phyloP scores from a whole-genome alignment of 371 early-diverging fungal species.

The Mortierella sp. region DNA sequence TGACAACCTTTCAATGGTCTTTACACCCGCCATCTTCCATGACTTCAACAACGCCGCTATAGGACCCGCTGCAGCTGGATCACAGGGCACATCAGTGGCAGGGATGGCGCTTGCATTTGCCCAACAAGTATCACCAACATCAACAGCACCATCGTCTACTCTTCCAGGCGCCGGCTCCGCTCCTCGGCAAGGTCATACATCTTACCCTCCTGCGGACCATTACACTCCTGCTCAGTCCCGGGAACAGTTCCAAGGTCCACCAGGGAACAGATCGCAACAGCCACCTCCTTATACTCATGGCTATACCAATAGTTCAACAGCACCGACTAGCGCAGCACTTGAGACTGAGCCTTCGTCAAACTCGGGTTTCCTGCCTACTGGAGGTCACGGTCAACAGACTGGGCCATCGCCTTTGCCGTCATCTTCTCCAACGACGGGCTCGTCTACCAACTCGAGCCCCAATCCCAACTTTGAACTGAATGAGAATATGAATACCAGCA shows the following conservation, averaged over 20 bases:
- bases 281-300: neutral
- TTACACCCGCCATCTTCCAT: constrained; percentile 71
- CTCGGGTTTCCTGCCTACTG: too few relatives aligned
- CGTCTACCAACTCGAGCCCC: too few relatives aligned
- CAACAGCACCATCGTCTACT: constrained; percentile 2
- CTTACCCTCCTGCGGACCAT: constrained; percentile 14
- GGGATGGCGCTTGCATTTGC: constrained; percentile 19
- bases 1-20: constrained; percentile 65
- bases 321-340: neutral
- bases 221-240: constrained; percentile 5
- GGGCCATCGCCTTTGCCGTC: too few relatives aligned
- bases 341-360: too few relatives aligned
- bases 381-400: too few relatives aligned
- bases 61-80: neutral
- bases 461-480: too few relatives aligned
- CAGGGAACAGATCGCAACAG: constrained; percentile 1
- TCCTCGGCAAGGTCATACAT: constrained; percentile 25
- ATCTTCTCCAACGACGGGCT: too few relatives aligned
- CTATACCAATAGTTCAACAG: neutral
- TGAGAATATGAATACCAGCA: too few relatives aligned
- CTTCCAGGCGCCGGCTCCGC: constrained; percentile 17
- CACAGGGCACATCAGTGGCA: neutral
- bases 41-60: constrained; percentile 62
- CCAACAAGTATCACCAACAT: neutral
- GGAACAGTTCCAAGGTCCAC: neutral